Evolutionary conservation across 2,329 filamentous ascomycete species (phyloP).

Genomic region (Colletotrichum sojae): DNA sequence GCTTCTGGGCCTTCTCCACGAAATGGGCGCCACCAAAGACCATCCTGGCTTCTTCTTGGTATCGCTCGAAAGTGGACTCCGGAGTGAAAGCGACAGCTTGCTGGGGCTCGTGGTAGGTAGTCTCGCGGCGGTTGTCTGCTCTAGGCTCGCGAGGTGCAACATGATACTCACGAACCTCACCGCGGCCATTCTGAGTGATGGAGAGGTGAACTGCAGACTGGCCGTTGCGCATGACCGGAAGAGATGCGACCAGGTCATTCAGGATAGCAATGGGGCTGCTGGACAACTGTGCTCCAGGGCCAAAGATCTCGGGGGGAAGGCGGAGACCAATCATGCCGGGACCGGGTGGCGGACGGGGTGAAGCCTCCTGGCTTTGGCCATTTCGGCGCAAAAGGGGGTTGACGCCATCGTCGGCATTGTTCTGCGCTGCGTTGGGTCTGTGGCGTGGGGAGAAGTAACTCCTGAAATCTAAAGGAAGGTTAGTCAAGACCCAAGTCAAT

Average conservation of each 20-base stretch:
- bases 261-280: slow-evolving; percentile 69
- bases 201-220: slow-evolving; percentile 73
- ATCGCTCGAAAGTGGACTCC: slow-evolving; percentile 80
- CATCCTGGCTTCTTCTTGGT: slow-evolving; percentile 91
- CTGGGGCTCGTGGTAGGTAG: slow-evolving; percentile 71
- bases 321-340: slow-evolving; percentile 69
- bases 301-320: slow-evolving; percentile 62
- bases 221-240: slow-evolving; percentile 63
- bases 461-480: slow-evolving; percentile 58
- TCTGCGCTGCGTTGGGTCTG: slow-evolving; percentile 66
- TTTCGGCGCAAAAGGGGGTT: slow-evolving; percentile 87
- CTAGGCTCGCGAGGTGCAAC: slow-evolving; percentile 59
- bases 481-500: neutral
- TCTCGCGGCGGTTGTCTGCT: slow-evolving; percentile 65
- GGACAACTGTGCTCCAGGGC: slow-evolving; percentile 51
- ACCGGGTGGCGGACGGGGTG: slow-evolving; percentile 63
- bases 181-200: slow-evolving; percentile 64
- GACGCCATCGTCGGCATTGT: slow-evolving; percentile 81
- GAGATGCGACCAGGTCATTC: slow-evolving; percentile 69
- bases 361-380: slow-evolving; percentile 58
- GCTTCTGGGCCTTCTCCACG: slow-evolving; percentile 77
- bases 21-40: slow-evolving; percentile 78
- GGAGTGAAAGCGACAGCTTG: slow-evolving; percentile 83
- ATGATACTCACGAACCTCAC: slow-evolving; percentile 68
- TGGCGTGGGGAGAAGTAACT: slow-evolving; percentile 67